These are phyloP conservation scores for Cordyceps tenuipes DNA, from an alignment of 2,329 filamentous ascomycete species.

Conservation along the genomic window DNA sequence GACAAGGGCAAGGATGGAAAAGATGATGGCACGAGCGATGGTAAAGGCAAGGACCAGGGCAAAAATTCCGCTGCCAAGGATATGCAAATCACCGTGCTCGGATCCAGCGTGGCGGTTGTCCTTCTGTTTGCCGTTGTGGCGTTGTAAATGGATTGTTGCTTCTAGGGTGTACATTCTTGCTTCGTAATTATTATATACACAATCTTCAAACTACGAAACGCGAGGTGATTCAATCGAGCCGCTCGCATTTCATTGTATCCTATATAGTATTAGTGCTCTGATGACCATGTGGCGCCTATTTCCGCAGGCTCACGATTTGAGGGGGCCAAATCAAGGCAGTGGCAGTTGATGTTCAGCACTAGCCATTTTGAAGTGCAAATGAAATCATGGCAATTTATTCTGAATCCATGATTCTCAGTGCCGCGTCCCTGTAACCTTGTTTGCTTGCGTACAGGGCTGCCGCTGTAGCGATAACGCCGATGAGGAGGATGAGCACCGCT, in stretches of 20 bases:
- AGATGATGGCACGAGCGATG: neutral
- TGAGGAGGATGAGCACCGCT: conserved; percentile 16
- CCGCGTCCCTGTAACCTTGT: neutral
- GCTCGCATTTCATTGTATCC: neutral
- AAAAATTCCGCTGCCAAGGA: conserved; percentile 15
- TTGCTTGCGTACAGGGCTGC: conserved; percentile 13
- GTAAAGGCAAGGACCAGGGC: conserved; percentile 11
- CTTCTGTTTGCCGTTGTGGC: conserved; percentile 22
- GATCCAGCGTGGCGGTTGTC: conserved; percentile 20
- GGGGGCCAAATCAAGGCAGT: neutral
- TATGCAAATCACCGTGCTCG: conserved; percentile 21
- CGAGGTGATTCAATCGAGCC: neutral
- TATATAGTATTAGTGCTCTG: neutral
- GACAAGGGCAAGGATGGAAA: conserved; percentile 9
- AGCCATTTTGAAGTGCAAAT: neutral
- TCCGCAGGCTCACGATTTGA: neutral
- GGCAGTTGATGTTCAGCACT: neutral
- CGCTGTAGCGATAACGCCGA: conserved; percentile 18
- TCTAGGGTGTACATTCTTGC: neutral
- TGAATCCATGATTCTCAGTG: neutral
- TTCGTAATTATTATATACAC: neutral
- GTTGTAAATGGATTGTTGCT: conserved; percentile 10
- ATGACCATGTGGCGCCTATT: neutral
- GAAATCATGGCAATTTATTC: neutral
- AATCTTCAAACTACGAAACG: neutral